Conservation (phyloP, 2,329 filamentous ascomycete genomes). For the Incumbomyces lentus region DNA sequence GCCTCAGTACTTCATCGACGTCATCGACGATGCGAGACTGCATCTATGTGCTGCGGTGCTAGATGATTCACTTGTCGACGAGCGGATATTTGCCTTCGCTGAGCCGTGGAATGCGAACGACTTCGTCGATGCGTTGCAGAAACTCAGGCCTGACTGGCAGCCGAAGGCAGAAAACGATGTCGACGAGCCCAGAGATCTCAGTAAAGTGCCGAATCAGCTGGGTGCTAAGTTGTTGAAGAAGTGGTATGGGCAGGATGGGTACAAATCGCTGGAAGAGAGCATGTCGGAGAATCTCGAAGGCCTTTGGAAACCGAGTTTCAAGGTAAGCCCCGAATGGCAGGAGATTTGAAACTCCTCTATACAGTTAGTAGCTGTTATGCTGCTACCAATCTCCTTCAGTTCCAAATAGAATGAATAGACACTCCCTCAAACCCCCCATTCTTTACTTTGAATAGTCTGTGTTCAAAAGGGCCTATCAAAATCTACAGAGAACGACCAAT, state of each 20-base stretch:
- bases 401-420: too few species aligned
- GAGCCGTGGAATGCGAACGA: slow-evolving; percentile 38
- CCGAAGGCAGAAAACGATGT: background rate
- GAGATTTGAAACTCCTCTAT: too few species aligned
- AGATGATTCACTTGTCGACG: slow-evolving; percentile 33
- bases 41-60: slow-evolving; percentile 43
- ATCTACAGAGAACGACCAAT: too few species aligned
- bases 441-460: too few species aligned
- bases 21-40: slow-evolving; percentile 41
- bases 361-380: too few species aligned
- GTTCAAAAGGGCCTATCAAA: too few species aligned
- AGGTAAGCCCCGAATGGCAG: too few species aligned
- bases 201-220: slow-evolving; percentile 11
- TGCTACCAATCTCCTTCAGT: too few species aligned
- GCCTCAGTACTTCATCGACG: slow-evolving; percentile 23
- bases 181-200: slow-evolving; percentile 10
- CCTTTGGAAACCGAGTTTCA: too few species aligned
- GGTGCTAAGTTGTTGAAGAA: slow-evolving; percentile 13
- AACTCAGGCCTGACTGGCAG: slow-evolving; percentile 30
- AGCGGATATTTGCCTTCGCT: slow-evolving; percentile 47
- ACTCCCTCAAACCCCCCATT: too few species aligned
- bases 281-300: background rate
- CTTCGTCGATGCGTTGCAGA: slow-evolving; percentile 27
- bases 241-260: slow-evolving; percentile 11
- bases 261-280: slow-evolving; percentile 9